These are phyloP conservation scores for Xylaria venustula DNA, from an alignment of 495 filamentous ascomycete species.

Conservation along the genomic window DNA sequence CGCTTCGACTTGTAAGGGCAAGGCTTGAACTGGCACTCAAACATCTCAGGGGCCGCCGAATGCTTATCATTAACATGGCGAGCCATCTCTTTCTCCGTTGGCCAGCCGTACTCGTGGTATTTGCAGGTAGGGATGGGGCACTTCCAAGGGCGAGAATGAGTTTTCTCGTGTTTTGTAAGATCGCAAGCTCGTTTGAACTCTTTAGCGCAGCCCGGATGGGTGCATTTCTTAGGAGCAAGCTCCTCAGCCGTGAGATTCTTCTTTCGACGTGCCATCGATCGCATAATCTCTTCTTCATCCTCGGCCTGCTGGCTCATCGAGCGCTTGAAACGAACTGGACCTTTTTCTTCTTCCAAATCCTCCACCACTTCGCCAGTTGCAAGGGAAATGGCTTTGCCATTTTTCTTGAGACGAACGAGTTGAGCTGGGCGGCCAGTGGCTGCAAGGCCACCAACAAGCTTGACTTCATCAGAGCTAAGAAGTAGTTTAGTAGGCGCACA, in stretches of 20 bases:
- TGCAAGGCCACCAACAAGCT: conserved; percentile 71
- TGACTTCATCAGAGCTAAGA: conserved; percentile 62
- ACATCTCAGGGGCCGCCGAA: conserved; percentile 70
- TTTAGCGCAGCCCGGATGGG: conserved; percentile 70
- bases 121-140: conserved; percentile 79
- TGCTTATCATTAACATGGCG: conserved; percentile 96
- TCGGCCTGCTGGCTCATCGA: conserved; percentile 56
- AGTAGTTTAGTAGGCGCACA: conserved; percentile 36
- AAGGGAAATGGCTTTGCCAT: conserved; percentile 74
- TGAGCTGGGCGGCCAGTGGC: conserved; percentile 75
- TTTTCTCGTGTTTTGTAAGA: conserved; percentile 95
- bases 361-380: conserved; percentile 57
- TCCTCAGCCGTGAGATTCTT: conserved; percentile 73
- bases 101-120: conserved; percentile 84
- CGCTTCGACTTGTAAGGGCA: conserved; percentile 95
- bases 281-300: conserved; percentile 73
- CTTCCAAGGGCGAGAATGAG: conserved; percentile 93
- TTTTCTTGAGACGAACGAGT: conserved; percentile 71
- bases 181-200: conserved; percentile 92
- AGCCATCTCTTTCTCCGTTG: conserved; percentile 95
- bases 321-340: conserved; percentile 57
- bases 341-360: conserved; percentile 44
- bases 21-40: conserved; percentile 75
- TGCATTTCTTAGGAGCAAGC: conserved; percentile 68
- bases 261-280: conserved; percentile 88